Conservation (phyloP, 805 yeast species). For the Cyberlindnera subsufficiens region DNA sequence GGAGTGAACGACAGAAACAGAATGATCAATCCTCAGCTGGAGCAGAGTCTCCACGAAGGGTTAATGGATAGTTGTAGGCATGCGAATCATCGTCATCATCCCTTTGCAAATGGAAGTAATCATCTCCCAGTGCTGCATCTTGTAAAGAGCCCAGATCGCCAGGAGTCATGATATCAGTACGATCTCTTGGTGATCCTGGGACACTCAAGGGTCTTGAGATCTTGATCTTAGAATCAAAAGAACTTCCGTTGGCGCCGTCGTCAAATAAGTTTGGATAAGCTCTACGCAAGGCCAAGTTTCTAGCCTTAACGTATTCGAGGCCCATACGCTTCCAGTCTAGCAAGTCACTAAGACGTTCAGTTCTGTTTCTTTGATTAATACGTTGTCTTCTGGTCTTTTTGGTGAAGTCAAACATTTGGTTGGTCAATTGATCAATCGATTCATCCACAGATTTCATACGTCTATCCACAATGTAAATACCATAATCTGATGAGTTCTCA, state of each 20-base stretch:
- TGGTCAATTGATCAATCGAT: conserved; percentile 82
- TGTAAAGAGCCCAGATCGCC: conserved; percentile 97
- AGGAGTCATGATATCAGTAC: conserved; percentile 83
- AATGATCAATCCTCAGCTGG: conserved; percentile 24
- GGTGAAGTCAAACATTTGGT: conserved; percentile 84
- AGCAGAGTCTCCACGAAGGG: conserved; percentile 44
- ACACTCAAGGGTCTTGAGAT: conserved; percentile 89
- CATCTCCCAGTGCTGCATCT: conserved; percentile 79
- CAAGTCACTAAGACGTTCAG: conserved; percentile 87
- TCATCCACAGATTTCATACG: conserved; percentile 90
- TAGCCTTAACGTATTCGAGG: conserved; percentile 88
- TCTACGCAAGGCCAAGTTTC: conserved; percentile 84
- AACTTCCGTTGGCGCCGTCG: conserved; percentile 15
- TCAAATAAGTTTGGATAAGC: conserved; percentile 87
- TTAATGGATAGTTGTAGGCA: conserved; percentile 36
- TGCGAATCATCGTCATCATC: conserved; percentile 40
- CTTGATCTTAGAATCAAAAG: conserved; percentile 50
- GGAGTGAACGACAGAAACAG: background rate
- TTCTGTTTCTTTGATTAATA: conserved; percentile 95
- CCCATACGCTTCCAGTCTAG: conserved; percentile 99
- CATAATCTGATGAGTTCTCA: conserved; percentile 91
- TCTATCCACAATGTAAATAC: conserved; percentile 94
- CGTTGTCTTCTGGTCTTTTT: conserved; percentile 92
- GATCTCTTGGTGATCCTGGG: conserved; percentile 92
- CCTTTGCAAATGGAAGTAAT: conserved; percentile 52